Evolutionary conservation across 805 yeast genomes (phyloP).

Genomic region (Starmerella bombi): DNA sequence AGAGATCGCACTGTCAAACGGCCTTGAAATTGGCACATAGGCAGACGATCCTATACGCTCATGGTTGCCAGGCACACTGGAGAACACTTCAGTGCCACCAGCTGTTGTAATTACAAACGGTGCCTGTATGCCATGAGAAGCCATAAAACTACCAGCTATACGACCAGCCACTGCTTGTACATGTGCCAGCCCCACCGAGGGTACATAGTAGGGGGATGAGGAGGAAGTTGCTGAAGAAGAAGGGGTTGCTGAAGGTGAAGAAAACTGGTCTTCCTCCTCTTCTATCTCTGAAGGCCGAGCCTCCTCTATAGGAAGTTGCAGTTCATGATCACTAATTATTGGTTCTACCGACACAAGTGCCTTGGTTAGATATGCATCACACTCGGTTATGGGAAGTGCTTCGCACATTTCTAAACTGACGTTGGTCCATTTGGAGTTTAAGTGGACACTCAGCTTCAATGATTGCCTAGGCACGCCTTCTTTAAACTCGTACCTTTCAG

Average conservation of each 20-base stretch:
- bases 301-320: slow-evolving; percentile 5
- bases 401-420: not conserved
- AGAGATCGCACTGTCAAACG: slow-evolving; percentile 18
- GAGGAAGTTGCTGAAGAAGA: too few species aligned
- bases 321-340: slow-evolving; percentile 12
- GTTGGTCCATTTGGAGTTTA: not conserved
- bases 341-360: slow-evolving; percentile 6
- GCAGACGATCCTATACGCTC: slow-evolving; percentile 8
- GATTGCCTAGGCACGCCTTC: slow-evolving; percentile 6
- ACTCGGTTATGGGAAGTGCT: too few species aligned
- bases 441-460: slow-evolving; percentile 3
- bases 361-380: too few species aligned
- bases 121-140: slow-evolving; percentile 1
- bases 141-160: slow-evolving; percentile 8
- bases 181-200: slow-evolving; percentile 1
- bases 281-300: too few species aligned
- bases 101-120: slow-evolving; percentile 5
- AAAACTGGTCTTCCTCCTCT: too few species aligned
- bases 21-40: slow-evolving; percentile 18
- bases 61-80: slow-evolving; percentile 10
- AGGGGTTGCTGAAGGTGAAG: too few species aligned
- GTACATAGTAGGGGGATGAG: too few species aligned
- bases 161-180: slow-evolving; percentile 14
- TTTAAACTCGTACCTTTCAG: not conserved
- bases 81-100: slow-evolving; percentile 7